Base-by-base conservation (phyloP, 2,329 filamentous ascomycete genomes). In the Fusarium odoratissimum region DNA sequence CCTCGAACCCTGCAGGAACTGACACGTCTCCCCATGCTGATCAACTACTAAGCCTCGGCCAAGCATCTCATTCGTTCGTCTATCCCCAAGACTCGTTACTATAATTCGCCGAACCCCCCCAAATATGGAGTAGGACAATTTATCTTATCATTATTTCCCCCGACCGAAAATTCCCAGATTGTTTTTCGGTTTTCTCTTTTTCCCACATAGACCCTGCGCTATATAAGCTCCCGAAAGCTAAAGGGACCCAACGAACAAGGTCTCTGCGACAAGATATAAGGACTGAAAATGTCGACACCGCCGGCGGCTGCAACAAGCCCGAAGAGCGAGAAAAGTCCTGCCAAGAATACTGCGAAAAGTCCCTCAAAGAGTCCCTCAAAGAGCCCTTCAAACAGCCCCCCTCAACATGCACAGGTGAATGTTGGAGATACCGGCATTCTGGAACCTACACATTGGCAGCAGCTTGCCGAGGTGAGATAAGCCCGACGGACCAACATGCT, bases 391-490 rank as follows among this genome's bases (percentile, higher is more conserved):
- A 67, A 67, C 8, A 67, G 64, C 38, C 64, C 62, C 16, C 49
- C 60, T n/a, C 64, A 51, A 5, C 33, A 49, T 25, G 44, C 61
- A 10, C 44, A 37, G 35, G 61, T 21, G 19, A 40, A 54, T 40
- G 33, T 51, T 30, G 52, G 4, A 17, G n/a, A 41, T 28, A 35
- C 44, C 12, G 44, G 62, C 9, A 56, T 67, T 28, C 10, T 67
- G 7, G 52, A 66, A 16, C 61, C 64, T 5, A 35, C 57, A 23
- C 64, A 67, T 51, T 67, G 64, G 64, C 64, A 67, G 25, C 64
- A 67, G 14, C 64, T 67, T 14, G 52, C 52, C 14, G 64, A 60
- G 64, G 64, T 67, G 25, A 60, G 52, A 54, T 5, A 40, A n/a
- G 10, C 1, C 3, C 19, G 4, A 28, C 33, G 13, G 8, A 40